Conservation (phyloP, 352 stramenopile species). For the Pilasporangium apinafurcum region DNA sequence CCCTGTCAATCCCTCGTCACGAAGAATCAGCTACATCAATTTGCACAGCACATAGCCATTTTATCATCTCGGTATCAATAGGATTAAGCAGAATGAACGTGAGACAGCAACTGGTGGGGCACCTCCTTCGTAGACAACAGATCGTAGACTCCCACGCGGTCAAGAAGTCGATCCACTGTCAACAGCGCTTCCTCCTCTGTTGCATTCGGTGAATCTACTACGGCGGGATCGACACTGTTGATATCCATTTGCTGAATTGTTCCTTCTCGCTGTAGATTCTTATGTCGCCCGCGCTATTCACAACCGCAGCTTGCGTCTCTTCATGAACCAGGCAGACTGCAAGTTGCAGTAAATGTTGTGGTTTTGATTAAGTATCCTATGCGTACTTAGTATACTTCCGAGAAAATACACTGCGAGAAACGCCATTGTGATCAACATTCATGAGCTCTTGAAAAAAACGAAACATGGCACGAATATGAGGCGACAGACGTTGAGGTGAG, state of each 20-base stretch:
- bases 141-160: slow-evolving; percentile 52
- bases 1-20: slow-evolving; percentile 42
- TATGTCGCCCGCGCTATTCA: not conserved
- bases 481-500: too few species aligned
- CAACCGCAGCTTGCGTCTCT: not conserved
- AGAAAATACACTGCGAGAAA: too few species aligned
- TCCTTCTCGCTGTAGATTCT: not conserved
- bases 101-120: not conserved
- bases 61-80: not conserved
- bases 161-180: slow-evolving; percentile 51
- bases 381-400: too few species aligned
- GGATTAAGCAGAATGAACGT: not conserved
- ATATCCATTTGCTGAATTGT: not conserved
- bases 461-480: too few species aligned
- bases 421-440: too few species aligned
- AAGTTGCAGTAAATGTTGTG: not conserved
- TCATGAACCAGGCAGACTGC: not conserved
- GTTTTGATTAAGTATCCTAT: too few species aligned
- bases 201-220: not conserved
- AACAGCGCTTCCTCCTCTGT: slow-evolving; percentile 8
- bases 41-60: not conserved
- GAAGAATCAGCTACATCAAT: slow-evolving; percentile 52
- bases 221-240: not conserved
- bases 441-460: too few species aligned
- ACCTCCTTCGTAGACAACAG: slow-evolving; percentile 60